Conservation (phyloP, 768 basidiomycete genomes). For the Calvatia gigantea region DNA sequence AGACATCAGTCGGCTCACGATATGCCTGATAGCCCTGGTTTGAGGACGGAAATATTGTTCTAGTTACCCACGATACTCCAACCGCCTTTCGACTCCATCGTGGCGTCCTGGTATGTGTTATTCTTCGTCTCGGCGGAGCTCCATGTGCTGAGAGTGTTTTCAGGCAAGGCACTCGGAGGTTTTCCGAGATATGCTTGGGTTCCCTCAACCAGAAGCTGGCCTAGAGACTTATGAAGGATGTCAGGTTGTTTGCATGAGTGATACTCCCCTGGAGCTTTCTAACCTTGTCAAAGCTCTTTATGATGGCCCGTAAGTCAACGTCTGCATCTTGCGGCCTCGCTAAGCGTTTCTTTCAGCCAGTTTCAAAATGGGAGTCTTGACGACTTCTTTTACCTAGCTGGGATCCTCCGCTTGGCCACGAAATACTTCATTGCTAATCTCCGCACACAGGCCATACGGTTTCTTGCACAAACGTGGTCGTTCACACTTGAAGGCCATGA, state of each 20-base stretch:
- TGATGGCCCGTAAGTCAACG: slow-evolving; percentile 48
- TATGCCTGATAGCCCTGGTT: slow-evolving; percentile 44
- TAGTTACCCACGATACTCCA: slow-evolving; percentile 37
- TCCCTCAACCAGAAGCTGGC: slow-evolving; percentile 35
- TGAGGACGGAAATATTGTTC: slow-evolving; percentile 56
- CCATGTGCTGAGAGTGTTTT: slow-evolving; percentile 3
- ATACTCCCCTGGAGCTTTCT: slow-evolving; percentile 44
- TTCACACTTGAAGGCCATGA: slow-evolving; percentile 54
- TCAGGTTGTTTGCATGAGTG: slow-evolving; percentile 51
- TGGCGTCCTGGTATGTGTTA: slow-evolving; percentile 33
- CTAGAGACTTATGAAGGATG: slow-evolving; percentile 41
- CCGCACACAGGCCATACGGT: slow-evolving; percentile 46
- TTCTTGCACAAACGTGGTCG: slow-evolving; percentile 49
- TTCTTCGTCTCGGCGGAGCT: neutral
- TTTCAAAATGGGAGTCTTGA: slow-evolving; percentile 36
- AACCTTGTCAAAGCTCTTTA: slow-evolving; percentile 52
- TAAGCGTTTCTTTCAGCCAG: slow-evolving; percentile 20
- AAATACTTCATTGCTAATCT: slow-evolving; percentile 57
- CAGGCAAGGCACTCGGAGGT: slow-evolving; percentile 53
- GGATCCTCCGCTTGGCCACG: slow-evolving; percentile 53
- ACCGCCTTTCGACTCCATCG: slow-evolving; percentile 54
- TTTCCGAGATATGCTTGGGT: slow-evolving; percentile 51
- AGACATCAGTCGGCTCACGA: neutral
- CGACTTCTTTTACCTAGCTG: slow-evolving; percentile 56
- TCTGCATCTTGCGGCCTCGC: neutral